phyloP scores from a whole-genome alignment of 352 stramenopile species.

The Thraustochytrium striatum region DNA sequence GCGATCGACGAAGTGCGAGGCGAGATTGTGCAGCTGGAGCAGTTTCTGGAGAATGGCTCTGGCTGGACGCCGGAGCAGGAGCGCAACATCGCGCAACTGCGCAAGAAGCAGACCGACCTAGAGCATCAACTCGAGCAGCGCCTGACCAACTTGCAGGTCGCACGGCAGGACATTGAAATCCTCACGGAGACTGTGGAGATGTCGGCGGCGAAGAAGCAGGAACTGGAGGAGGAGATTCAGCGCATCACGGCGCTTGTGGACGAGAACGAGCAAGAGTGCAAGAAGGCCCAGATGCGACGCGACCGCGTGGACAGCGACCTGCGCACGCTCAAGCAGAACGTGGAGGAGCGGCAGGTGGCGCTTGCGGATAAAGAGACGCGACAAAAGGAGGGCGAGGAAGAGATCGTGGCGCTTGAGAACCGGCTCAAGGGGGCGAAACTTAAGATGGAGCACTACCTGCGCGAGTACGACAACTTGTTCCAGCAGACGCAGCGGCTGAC shows the following conservation, averaged over 20 bases:
- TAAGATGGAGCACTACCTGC: conserved; percentile 79
- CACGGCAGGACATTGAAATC: conserved; percentile 60
- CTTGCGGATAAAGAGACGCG: conserved; percentile 62
- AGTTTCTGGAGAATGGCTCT: neutral
- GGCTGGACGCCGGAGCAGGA: conserved; percentile 46
- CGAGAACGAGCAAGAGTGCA: conserved; percentile 50
- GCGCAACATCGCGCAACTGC: neutral
- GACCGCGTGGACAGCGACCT: conserved; percentile 19
- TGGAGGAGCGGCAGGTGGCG: conserved; percentile 34
- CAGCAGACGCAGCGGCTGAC: conserved; percentile 51
- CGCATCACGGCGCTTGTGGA: conserved; percentile 35
- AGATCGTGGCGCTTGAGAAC: conserved; percentile 66
- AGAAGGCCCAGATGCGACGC: conserved; percentile 29
- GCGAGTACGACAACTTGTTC: conserved; percentile 75
- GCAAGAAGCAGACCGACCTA: conserved; percentile 41
- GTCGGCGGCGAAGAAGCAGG: neutral
- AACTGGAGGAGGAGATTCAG: conserved; percentile 16
- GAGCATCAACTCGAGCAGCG: conserved; percentile 53
- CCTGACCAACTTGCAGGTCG: conserved; percentile 26
- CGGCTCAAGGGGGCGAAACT: conserved; percentile 70
- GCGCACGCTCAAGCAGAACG: conserved; percentile 29
- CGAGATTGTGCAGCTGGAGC: conserved; percentile 47
- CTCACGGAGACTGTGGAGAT: conserved; percentile 66
- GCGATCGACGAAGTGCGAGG: conserved; percentile 15
- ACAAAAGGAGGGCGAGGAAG: conserved; percentile 61